phyloP scores from a whole-genome alignment of 768 basidiomycete species.

The Mycena latifolia region DNA sequence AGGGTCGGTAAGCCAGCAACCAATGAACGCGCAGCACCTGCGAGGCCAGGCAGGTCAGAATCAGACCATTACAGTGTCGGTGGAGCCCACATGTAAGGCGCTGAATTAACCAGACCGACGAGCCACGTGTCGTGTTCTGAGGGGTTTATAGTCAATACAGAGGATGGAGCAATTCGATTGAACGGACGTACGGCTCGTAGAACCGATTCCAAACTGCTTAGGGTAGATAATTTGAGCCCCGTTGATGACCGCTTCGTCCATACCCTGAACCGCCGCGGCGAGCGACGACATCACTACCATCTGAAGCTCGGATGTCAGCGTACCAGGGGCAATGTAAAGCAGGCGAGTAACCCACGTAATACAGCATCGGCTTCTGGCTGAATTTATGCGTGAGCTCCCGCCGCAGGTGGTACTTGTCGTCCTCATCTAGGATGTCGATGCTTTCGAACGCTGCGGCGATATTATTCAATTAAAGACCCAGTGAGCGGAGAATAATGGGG shows the following conservation, averaged over 20 bases:
- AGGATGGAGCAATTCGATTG: no score
- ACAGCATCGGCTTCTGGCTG: slow-evolving; percentile 18
- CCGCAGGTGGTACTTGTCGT: slow-evolving; percentile 56
- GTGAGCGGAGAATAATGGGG: background rate
- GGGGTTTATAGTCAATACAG: no score
- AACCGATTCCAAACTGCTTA: slow-evolving; percentile 60
- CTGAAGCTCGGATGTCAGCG: slow-evolving; percentile 1
- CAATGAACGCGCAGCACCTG: slow-evolving; percentile 59
- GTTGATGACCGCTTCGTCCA: slow-evolving; percentile 56
- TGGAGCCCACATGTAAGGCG: slow-evolving; percentile 42
- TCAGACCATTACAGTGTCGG: background rate
- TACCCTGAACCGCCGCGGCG: slow-evolving; percentile 68
- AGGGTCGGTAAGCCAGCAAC: slow-evolving; percentile 75
- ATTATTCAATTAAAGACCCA: background rate
- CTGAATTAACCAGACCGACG: slow-evolving; percentile 67
- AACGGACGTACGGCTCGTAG: slow-evolving; percentile 50
- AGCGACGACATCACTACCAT: slow-evolving; percentile 66
- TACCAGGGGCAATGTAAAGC: background rate
- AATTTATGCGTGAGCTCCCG: slow-evolving; percentile 53
- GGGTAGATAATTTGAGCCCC: slow-evolving; percentile 60
- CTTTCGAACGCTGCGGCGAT: slow-evolving; percentile 49
- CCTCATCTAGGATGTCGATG: slow-evolving; percentile 54
- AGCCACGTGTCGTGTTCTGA: slow-evolving; percentile 59
- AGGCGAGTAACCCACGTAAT: slow-evolving; percentile 39
- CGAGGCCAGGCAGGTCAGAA: no score